These are phyloP conservation scores for Suhomyces chickasaworum DNA, from an alignment of 1,139 yeast species.

Conservation along the genomic window DNA sequence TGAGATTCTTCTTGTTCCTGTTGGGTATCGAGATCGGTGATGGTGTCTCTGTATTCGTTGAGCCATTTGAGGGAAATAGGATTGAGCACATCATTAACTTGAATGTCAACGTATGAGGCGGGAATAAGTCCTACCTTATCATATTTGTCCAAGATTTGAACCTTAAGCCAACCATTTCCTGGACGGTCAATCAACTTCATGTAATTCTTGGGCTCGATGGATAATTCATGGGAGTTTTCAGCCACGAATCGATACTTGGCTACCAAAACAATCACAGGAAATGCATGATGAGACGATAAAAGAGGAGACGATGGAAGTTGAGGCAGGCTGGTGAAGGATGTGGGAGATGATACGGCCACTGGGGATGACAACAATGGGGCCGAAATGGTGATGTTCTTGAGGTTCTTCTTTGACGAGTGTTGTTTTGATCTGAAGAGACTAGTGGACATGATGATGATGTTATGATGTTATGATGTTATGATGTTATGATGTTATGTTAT, in stretches of 20 bases:
- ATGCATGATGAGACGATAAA: conserved; percentile 4
- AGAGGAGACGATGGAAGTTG: conserved; percentile 7
- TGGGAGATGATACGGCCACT: conserved; percentile 8
- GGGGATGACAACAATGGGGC: conserved; percentile 24
- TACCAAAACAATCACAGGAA: conserved; percentile 19
- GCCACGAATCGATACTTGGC: conserved; percentile 24
- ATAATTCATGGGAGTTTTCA: conserved; percentile 20
- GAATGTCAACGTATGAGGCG: conserved; percentile 27
- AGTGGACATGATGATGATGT: conserved; percentile 28
- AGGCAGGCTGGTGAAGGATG: conserved; percentile 7
- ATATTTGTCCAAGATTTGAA: conserved; percentile 24
- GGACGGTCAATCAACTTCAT: conserved; percentile 26
- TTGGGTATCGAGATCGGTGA: conserved; percentile 11
- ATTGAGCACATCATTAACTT: conserved; percentile 23
- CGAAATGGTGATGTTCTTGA: conserved; percentile 34
- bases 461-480: too few relatives aligned
- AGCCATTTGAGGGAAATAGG: conserved; percentile 26
- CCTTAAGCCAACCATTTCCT: conserved; percentile 30
- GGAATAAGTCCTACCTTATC: conserved; percentile 25
- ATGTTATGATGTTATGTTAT: too few relatives aligned
- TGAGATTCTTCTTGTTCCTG: conserved; percentile 7
- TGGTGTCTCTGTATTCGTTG: conserved; percentile 14
- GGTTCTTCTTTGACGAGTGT: conserved; percentile 29
- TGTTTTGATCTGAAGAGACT: conserved; percentile 34
- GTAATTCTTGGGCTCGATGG: conserved; percentile 22